Evolutionary conservation across 129 eudicot species (phyloP).

Genomic region (Gnaphalium uliginosum): DNA sequence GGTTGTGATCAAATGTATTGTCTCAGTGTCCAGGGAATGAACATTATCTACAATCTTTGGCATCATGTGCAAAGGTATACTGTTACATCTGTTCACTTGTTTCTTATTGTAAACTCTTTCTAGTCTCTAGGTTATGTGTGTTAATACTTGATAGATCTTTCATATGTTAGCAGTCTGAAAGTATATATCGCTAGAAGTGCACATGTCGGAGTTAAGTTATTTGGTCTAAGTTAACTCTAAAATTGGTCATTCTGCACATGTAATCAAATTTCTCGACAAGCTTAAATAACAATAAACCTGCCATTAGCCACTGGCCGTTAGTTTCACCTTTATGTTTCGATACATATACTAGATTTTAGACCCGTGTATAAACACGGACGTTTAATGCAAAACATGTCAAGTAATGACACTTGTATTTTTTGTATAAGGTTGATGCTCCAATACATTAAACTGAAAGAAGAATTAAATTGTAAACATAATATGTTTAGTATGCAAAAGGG

Average conservation of each 20-base stretch:
- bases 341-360: no score
- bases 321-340: no score
- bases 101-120: slow-evolving; percentile 1
- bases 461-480: no score
- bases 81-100: not conserved
- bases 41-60: slow-evolving; percentile 52
- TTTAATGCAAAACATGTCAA: no score
- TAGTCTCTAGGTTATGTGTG: slow-evolving; percentile 15
- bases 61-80: slow-evolving; percentile 51
- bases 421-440: no score
- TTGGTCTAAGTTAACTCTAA: not conserved
- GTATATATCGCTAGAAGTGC: not conserved
- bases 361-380: no score
- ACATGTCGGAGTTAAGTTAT: not conserved
- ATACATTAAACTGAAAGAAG: no score
- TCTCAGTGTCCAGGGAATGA: slow-evolving; percentile 58
- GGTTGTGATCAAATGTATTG: slow-evolving; percentile 24
- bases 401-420: no score
- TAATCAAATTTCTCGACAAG: no score
- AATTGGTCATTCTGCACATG: not conserved
- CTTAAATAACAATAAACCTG: not conserved
- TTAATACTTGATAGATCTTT: not conserved
- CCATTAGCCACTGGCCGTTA: not conserved
- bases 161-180: not conserved
- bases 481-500: no score